These are phyloP conservation scores for Amylostereum chailletii DNA, from an alignment of 1,284 basidiomycete genomes.

Conservation along the genomic window DNA sequence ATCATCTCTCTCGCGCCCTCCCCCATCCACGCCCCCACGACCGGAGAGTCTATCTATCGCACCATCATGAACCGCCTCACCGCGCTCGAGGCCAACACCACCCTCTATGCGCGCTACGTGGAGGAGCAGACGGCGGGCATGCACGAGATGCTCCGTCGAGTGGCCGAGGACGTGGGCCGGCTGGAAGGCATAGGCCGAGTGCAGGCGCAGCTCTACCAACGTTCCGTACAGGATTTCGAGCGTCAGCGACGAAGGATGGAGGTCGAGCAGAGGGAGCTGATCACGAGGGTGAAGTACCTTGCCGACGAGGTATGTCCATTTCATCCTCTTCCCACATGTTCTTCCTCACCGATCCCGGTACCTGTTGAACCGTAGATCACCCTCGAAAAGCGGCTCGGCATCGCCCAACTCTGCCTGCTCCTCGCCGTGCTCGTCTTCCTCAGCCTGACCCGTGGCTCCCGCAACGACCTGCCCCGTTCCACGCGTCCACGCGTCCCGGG, in stretches of 20 bases:
- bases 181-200: conserved; percentile 64
- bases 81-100: conserved; percentile 83
- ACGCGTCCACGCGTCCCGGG: conserved; percentile 11
- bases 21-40: conserved; percentile 15
- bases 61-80: conserved; percentile 92
- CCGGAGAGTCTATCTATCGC: conserved; percentile 88
- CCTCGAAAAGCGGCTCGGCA: conserved; percentile 76
- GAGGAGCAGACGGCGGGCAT: conserved; percentile 83
- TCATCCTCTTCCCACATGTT: background rate
- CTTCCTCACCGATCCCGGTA: conserved; percentile 1
- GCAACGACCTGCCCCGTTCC: conserved; percentile 29
- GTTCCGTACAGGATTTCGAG: conserved; percentile 64
- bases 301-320: conserved; percentile 55
- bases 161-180: conserved; percentile 79
- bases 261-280: conserved; percentile 58
- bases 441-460: conserved; percentile 73
- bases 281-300: conserved; percentile 60
- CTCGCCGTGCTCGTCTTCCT: conserved; percentile 78
- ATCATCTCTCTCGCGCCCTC: conserved; percentile 14
- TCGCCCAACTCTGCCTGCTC: conserved; percentile 75
- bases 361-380: conserved; percentile 41
- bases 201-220: conserved; percentile 58
- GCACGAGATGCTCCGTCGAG: conserved; percentile 63
- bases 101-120: conserved; percentile 80
- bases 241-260: conserved; percentile 60